Conservation (phyloP, 1,139 yeast genomes). For the Candida tetrigidarum region DNA sequence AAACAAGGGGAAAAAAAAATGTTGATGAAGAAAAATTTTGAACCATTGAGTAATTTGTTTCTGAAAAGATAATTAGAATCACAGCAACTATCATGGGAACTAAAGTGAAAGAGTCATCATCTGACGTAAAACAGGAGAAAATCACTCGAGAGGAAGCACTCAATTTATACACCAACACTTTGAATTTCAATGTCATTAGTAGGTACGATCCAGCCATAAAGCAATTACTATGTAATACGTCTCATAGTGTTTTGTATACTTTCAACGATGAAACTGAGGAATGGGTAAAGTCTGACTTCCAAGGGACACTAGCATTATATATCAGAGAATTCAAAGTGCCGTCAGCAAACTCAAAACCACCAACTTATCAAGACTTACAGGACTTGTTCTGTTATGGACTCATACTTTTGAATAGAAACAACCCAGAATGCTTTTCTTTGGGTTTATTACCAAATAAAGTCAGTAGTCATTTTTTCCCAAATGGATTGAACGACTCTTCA, state of each 20-base stretch:
- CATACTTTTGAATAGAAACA: constrained; percentile 72
- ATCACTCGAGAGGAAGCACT: constrained; percentile 40
- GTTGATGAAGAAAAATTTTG: no score
- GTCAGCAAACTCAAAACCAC: constrained; percentile 23
- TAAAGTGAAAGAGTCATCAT: constrained; percentile 5
- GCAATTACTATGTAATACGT: constrained; percentile 72
- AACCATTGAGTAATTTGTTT: no score
- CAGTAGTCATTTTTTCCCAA: constrained; percentile 45
- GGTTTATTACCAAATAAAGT: constrained; percentile 72
- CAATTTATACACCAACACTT: constrained; percentile 67
- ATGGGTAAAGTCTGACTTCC: constrained; percentile 82
- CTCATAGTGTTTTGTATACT: constrained; percentile 83
- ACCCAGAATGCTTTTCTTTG: constrained; percentile 77
- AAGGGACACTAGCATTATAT: constrained; percentile 83
- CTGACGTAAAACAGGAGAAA: constrained; percentile 18
- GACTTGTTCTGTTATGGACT: constrained; percentile 75
- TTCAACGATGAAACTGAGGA: constrained; percentile 65
- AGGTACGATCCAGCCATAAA: constrained; percentile 83
- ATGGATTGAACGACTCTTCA: constrained; percentile 44
- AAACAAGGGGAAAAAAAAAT: no score
- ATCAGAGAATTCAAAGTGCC: constrained; percentile 56
- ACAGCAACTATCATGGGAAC: constrained; percentile 8
- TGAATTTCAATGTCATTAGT: constrained; percentile 80
- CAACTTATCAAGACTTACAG: constrained; percentile 44
- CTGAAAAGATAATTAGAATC: no score